A percentile compares a stretch with the other conserved stretches of the same genome.
Conservation (phyloP, 164 flowering plant species). For the Euptelea pleiosperma region DNA sequence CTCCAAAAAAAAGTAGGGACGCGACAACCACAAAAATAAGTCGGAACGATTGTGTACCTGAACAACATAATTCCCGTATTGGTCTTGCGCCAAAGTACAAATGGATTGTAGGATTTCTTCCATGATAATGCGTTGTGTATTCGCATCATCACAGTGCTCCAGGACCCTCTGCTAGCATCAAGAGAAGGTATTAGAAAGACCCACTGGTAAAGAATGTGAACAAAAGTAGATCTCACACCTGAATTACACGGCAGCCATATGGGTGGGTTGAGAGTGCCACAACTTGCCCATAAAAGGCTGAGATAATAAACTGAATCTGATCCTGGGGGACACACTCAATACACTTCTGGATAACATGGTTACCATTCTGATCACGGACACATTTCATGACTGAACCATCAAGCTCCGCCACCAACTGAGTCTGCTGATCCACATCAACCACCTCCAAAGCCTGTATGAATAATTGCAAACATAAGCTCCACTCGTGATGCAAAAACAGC, state of each 20-base stretch:
- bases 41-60: constrained; percentile 50
- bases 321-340: constrained; percentile 91
- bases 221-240: constrained; percentile 41
- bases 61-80: constrained; percentile 93
- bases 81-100: constrained; percentile 77
- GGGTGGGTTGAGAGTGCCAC: constrained; percentile 80
- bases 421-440: constrained; percentile 74
- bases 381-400: constrained; percentile 88
- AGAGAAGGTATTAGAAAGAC: neutral
- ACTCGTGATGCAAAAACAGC: neutral
- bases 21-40: neutral
- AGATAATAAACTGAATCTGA: constrained; percentile 68
- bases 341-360: constrained; percentile 94
- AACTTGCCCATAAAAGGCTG: constrained; percentile 83
- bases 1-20: no score
- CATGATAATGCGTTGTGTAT: constrained; percentile 68
- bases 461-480: constrained; percentile 7
- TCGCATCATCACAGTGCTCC: constrained; percentile 71
- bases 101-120: constrained; percentile 83
- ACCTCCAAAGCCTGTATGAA: constrained; percentile 79
- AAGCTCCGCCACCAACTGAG: constrained; percentile 73
- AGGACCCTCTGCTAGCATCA: constrained; percentile 67
- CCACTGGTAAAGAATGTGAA: neutral
- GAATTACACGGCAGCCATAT: constrained; percentile 95
- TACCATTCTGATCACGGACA: constrained; percentile 96